A percentile compares a stretch with the other conserved stretches of the same genome.
Evolutionary conservation across 208 protist genomes (phyloP).

Genomic region (Crithidia acanthocephali): DNA sequence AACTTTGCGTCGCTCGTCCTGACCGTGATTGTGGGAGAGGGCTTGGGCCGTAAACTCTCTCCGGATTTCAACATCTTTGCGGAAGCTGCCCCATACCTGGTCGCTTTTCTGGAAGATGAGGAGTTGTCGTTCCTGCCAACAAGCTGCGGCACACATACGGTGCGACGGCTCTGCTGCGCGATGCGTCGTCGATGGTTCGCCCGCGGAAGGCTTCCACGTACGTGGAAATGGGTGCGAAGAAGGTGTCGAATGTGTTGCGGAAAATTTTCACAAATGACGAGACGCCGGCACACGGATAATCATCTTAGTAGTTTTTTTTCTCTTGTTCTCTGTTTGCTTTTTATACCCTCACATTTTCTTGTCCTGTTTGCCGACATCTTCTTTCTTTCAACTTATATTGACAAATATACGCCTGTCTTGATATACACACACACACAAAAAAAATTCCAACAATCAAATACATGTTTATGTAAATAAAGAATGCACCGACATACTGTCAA

Average conservation of each 20-base stretch:
- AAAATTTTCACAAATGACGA: conserved; percentile 29
- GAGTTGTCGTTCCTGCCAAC: conserved; percentile 73
- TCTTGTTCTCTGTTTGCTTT: conserved; percentile 1
- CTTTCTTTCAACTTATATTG: conserved; percentile 15
- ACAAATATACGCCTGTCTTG: conserved; percentile 2
- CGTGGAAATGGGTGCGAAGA: conserved; percentile 47
- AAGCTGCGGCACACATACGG: conserved; percentile 78
- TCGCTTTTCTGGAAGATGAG: conserved; percentile 69
- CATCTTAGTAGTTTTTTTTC: conserved; percentile 2
- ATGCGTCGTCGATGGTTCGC: conserved; percentile 63
- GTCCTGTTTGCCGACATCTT: background rate
- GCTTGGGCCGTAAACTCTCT: conserved; percentile 85
- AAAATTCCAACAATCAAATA: too few species aligned
- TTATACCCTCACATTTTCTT: conserved; percentile 10
- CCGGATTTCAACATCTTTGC: conserved; percentile 93
- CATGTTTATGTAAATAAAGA: too few species aligned
- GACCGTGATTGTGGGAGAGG: conserved; percentile 92
- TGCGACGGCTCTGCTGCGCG: conserved; percentile 52
- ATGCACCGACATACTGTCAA: too few species aligned
- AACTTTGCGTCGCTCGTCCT: conserved; percentile 93
- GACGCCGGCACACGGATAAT: conserved; percentile 8
- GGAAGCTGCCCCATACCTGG: conserved; percentile 82
- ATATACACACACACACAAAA: too few species aligned
- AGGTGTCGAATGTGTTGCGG: conserved; percentile 26
- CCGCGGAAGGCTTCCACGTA: conserved; percentile 57